Evolutionary conservation across 306 rosid genomes (phyloP).

Genomic region (Vigna hirtella): DNA sequence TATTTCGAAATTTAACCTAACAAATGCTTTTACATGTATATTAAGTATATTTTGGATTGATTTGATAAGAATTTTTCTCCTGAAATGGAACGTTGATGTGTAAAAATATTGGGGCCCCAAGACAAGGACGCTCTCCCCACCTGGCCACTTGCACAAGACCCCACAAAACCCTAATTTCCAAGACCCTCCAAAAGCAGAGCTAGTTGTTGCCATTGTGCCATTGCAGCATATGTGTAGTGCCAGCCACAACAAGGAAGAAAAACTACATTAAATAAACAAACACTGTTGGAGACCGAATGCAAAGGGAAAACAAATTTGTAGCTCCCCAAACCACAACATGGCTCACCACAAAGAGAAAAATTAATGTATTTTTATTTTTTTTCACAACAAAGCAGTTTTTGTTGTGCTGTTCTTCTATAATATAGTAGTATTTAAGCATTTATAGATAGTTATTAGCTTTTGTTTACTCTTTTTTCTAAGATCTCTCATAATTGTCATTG

Average conservation of each 20-base stretch:
- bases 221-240: not conserved
- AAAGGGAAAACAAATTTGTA: not conserved
- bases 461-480: constrained; percentile 15
- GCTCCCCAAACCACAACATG: constrained; percentile 53
- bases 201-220: constrained; percentile 8
- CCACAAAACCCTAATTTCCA: constrained; percentile 85
- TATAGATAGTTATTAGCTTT: constrained; percentile 3
- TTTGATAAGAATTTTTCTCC: constrained; percentile 11
- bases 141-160: constrained; percentile 74
- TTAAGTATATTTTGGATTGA: not conserved
- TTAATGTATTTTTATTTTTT: not conserved
- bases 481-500: constrained; percentile 21
- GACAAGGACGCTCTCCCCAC: constrained; percentile 57
- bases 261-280: not conserved
- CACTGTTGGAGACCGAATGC: not conserved
- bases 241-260: not conserved
- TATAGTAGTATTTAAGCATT: not conserved
- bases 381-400: not conserved
- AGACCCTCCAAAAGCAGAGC: constrained; percentile 56
- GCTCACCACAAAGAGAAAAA: constrained; percentile 25
- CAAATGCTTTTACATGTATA: not conserved
- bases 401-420: not conserved
- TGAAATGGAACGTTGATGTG: constrained; percentile 2
- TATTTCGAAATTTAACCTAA: constrained; percentile 4
- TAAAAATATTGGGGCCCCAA: constrained; percentile 23